Base-by-base conservation (phyloP, 306 rosid species). In the Rosa lucieae region DNA sequence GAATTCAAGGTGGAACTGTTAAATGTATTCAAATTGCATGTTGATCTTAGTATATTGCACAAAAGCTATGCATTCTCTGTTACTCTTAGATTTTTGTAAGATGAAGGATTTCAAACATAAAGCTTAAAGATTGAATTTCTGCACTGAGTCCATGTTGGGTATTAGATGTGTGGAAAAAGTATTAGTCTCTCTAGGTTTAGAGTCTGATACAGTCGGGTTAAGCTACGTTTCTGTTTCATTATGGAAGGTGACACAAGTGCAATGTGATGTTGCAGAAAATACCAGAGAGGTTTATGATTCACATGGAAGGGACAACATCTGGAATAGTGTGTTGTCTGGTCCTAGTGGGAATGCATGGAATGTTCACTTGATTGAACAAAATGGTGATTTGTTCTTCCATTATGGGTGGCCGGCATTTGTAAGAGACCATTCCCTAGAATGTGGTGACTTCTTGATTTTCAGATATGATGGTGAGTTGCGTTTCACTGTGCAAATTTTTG, bases 401-500 rank as follows among this genome's bases (percentile, higher is more conserved):
- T 87, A 77, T 14, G 97, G 98, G 62, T 94, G 98, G 98, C 80
- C 90, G 2, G 69, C 82, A 40, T 94, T 94, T 90, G 89, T 87
- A 70, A 84, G 77, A 81, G 97, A 92, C 82, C 92, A 94, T 82
- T 32, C 49, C 49, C 70, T 94, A 67, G 93, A 88, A 78, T 88
- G 88, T 53, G 97, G 98, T 40, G 97, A 94, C 82, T 93, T 92
- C 83, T 85, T 94, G 88, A 85, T 90, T 84, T 94, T 94, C 86
- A 88, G 97, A 88, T 89, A 92, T 3, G 89, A 94, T 21, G 86
- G 92, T 67, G 85, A 90, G 68, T 80, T 92, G 82, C 84, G 79
- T 79, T 94, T 94, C 83, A 85, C 91, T 0, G 96, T 94, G 82
- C 90, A 85, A 84, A 80, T 94, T 61, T 94, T 94, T 75, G 94